phyloP scores from a whole-genome alignment of 257 asterid genomes.

The Solanum appendiculatum region DNA sequence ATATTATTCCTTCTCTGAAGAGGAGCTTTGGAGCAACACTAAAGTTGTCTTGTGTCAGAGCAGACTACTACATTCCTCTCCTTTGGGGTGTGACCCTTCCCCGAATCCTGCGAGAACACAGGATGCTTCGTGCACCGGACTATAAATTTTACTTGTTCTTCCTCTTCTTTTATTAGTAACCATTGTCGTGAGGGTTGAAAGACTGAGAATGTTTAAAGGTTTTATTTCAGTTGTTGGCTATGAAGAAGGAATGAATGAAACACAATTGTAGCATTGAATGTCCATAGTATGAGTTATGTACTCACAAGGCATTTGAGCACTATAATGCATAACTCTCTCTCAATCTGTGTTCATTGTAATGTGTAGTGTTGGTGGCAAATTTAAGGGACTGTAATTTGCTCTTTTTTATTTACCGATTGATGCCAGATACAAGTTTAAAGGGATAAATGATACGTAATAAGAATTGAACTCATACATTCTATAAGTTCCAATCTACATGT shows the following conservation, averaged over 20 bases:
- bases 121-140: background rate
- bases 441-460: background rate
- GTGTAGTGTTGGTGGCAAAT: background rate
- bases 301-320: no score
- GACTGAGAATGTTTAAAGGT: background rate
- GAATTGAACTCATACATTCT: background rate
- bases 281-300: no score
- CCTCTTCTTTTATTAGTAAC: background rate
- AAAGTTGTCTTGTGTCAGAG: background rate
- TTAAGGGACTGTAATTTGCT: no score
- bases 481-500: background rate
- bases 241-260: background rate
- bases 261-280: background rate
- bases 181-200: background rate
- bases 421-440: no score
- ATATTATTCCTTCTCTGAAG: background rate
- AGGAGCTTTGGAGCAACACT: background rate
- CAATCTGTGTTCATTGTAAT: no score
- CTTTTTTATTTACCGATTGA: no score
- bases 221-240: background rate
- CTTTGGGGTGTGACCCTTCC: background rate
- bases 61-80: background rate
- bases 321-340: background rate
- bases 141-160: background rate
- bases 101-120: background rate